A percentile compares a stretch with the other conserved stretches of the same genome.
Evolutionary conservation across 768 basidiomycete genomes (phyloP).

Genomic region (Pleurotus pulmonarius): DNA sequence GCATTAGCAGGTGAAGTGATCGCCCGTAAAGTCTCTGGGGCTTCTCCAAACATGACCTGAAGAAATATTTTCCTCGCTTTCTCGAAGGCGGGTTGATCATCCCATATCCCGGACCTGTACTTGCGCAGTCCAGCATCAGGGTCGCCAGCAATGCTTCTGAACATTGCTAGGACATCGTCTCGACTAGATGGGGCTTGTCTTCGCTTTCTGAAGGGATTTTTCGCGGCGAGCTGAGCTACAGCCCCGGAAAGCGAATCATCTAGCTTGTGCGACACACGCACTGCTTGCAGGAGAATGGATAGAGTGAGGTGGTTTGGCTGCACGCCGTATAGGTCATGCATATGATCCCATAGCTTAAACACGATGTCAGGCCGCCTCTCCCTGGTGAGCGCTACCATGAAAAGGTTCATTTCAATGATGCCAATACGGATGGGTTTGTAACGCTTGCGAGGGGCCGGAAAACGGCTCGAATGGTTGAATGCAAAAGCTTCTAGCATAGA

Average conservation of each 20-base stretch:
- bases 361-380: slow-evolving; percentile 58
- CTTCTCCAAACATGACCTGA: slow-evolving; percentile 54
- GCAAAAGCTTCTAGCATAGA: slow-evolving; percentile 42
- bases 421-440: slow-evolving; percentile 17
- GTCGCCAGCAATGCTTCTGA: slow-evolving; percentile 25
- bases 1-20: slow-evolving; percentile 12
- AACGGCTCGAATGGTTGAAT: slow-evolving; percentile 6
- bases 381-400: slow-evolving; percentile 45
- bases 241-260: slow-evolving; percentile 51
- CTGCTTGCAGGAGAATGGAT: slow-evolving; percentile 56
- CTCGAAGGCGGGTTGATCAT: slow-evolving; percentile 39
- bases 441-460: slow-evolving; percentile 12
- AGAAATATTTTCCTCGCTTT: slow-evolving; percentile 50
- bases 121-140: slow-evolving; percentile 16
- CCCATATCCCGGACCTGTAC: slow-evolving; percentile 42
- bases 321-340: slow-evolving; percentile 54
- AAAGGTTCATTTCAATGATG: slow-evolving; percentile 32
- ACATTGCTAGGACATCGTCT: slow-evolving; percentile 19
- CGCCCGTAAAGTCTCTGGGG: slow-evolving; percentile 9
- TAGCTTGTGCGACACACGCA: slow-evolving; percentile 46
- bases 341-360: slow-evolving; percentile 67
- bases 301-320: slow-evolving; percentile 54
- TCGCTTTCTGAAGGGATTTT: slow-evolving; percentile 27
- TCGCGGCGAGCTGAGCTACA: slow-evolving; percentile 39
- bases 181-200: slow-evolving; percentile 14